Percentiles rank a stretch among this genome's conserved stretches.
phyloP scores from a whole-genome alignment of 75 land plant species.

The Pinus albicaulis region DNA sequence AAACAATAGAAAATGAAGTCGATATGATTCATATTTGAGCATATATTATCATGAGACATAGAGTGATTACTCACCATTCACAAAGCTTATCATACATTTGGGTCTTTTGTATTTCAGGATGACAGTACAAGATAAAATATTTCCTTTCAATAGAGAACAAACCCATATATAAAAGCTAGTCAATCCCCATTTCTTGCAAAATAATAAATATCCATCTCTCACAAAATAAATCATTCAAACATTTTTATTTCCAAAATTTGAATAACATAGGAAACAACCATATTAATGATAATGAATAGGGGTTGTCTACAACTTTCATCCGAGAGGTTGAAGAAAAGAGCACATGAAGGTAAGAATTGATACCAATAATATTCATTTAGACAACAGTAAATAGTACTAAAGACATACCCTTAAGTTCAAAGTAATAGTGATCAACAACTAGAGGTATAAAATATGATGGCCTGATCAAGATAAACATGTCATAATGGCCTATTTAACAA shows the following conservation, averaged over 20 bases:
- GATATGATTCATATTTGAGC: neutral
- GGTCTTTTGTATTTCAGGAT: conserved; percentile 66
- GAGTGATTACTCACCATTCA: conserved; percentile 48
- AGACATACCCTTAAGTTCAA: neutral
- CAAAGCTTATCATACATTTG: conserved; percentile 66
- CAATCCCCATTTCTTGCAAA: conserved; percentile 66
- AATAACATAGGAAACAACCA: neutral
- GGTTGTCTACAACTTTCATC: neutral
- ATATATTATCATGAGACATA: neutral
- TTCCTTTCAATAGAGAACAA: conserved; percentile 73
- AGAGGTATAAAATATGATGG: neutral
- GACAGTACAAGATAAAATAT: conserved; percentile 73
- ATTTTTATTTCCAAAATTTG: neutral
- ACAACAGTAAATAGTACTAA: neutral
- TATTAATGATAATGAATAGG: neutral
- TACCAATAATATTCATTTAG: neutral
- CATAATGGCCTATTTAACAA: too few relatives aligned
- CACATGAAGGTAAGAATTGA: neutral
- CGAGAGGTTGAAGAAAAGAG: neutral
- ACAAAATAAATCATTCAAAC: neutral
- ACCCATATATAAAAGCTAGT: conserved; percentile 79
- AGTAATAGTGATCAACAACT: neutral
- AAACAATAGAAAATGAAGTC: neutral
- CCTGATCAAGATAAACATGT: neutral
- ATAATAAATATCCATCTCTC: conserved; percentile 76